phyloP scores from a whole-genome alignment of 208 protist genomes.

The Endotrypanum monterogeii region DNA sequence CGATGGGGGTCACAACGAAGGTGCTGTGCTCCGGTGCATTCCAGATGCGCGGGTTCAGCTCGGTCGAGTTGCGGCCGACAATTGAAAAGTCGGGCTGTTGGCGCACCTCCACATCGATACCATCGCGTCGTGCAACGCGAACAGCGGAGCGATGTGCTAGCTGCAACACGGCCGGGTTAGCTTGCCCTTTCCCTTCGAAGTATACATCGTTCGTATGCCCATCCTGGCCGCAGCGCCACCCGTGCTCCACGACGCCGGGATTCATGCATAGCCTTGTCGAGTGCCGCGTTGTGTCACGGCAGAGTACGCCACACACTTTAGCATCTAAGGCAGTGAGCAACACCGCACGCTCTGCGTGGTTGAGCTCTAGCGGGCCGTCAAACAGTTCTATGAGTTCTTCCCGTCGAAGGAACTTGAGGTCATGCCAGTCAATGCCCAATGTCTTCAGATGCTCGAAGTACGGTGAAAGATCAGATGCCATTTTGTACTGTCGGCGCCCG shows the following conservation, averaged over 20 bases:
- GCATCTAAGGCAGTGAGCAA: constrained; percentile 63
- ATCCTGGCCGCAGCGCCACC: constrained; percentile 83
- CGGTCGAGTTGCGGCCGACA: constrained; percentile 58
- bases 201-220: constrained; percentile 90
- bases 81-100: constrained; percentile 80
- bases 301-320: constrained; percentile 88
- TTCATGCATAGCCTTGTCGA: constrained; percentile 79
- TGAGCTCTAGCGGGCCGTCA: constrained; percentile 45
- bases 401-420: constrained; percentile 72
- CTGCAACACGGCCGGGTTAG: constrained; percentile 65
- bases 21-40: constrained; percentile 59
- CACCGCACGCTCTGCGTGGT: constrained; percentile 54
- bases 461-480: constrained; percentile 53
- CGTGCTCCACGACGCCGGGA: constrained; percentile 59
- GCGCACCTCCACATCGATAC: constrained; percentile 72
- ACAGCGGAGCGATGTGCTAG: constrained; percentile 60
- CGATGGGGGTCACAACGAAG: constrained; percentile 77
- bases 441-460: constrained; percentile 52
- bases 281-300: constrained; percentile 57
- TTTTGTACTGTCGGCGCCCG: constrained; percentile 87
- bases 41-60: constrained; percentile 82
- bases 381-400: constrained; percentile 70
- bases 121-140: constrained; percentile 48
- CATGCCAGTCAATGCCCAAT: constrained; percentile 86
- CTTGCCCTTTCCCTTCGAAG: constrained; percentile 85